A percentile compares a stretch with the other conserved stretches of the same genome.
These are phyloP conservation scores for Phytophthora quininea DNA, from an alignment of 352 stramenopile genomes.

Conservation along the genomic window DNA sequence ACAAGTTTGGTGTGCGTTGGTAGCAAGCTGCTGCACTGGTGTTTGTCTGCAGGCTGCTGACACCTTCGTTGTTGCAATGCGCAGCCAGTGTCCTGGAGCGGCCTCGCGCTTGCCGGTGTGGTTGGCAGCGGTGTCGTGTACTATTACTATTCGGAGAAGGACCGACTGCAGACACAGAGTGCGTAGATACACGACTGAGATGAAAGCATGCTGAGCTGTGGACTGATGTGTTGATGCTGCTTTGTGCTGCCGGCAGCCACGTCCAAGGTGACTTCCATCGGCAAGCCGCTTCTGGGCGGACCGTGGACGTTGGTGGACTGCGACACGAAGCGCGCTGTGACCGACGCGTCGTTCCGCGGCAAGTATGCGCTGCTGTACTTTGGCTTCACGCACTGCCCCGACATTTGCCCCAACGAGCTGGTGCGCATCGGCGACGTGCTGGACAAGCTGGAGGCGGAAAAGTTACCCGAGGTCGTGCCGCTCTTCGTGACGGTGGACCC, in stretches of 20 bases:
- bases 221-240: slow-evolving; percentile 5
- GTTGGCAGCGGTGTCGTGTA: slow-evolving; percentile 77
- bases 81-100: slow-evolving; percentile 88
- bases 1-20: slow-evolving; percentile 71
- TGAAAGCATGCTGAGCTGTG: neutral
- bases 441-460: slow-evolving; percentile 86
- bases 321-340: slow-evolving; percentile 83
- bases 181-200: slow-evolving; percentile 10
- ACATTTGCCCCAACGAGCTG: slow-evolving; percentile 99
- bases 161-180: slow-evolving; percentile 87
- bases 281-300: slow-evolving; percentile 92
- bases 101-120: slow-evolving; percentile 73
- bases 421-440: slow-evolving; percentile 97
- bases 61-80: neutral
- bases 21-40: neutral
- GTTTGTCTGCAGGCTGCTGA: neutral
- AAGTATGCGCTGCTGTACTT: slow-evolving; percentile 99
- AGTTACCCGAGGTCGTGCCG: slow-evolving; percentile 72
- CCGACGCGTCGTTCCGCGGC: slow-evolving; percentile 91
- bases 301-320: slow-evolving; percentile 94
- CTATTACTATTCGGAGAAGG: slow-evolving; percentile 92
- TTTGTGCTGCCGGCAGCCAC: slow-evolving; percentile 51
- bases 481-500: slow-evolving; percentile 99
- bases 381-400: slow-evolving; percentile 99
- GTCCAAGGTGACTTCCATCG: slow-evolving; percentile 88